Conservation (phyloP, 345 rosid species). For the Citrus cavaleriei region DNA sequence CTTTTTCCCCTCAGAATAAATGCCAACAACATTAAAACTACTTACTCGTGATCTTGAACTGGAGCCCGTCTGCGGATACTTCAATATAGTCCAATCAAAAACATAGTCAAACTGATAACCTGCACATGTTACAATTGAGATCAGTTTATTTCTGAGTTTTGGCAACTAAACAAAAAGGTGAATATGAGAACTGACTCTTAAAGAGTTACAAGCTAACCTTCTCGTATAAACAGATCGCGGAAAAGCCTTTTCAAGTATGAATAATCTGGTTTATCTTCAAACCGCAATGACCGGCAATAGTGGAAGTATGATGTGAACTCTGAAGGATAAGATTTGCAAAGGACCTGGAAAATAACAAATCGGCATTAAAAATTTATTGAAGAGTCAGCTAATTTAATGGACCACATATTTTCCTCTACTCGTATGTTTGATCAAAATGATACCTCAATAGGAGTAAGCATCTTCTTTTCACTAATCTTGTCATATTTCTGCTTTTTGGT, state of each 20-base stretch:
- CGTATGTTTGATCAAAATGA: neutral
- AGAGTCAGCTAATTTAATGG: neutral
- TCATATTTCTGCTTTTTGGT: constrained; percentile 98
- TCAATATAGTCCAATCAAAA: constrained; percentile 91
- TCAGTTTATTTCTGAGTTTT: neutral
- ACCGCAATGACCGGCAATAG: constrained; percentile 87
- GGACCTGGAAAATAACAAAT: constrained; percentile 43
- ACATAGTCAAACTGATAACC: constrained; percentile 92
- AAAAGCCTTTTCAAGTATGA: constrained; percentile 91
- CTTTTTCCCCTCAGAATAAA: neutral
- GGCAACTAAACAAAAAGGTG: neutral
- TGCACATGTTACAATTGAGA: constrained; percentile 28
- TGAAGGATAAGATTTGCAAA: constrained; percentile 83
- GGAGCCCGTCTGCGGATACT: constrained; percentile 78
- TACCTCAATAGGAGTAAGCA: constrained; percentile 91
- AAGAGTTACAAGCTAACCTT: constrained; percentile 43
- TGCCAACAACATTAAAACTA: constrained; percentile 9
- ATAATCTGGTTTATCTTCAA: constrained; percentile 98
- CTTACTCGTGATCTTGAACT: constrained; percentile 78
- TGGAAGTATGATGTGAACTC: constrained; percentile 95
- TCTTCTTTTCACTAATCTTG: constrained; percentile 94
- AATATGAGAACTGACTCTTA: neutral
- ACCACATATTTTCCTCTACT: neutral
- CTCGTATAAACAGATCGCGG: constrained; percentile 88
- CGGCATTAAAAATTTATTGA: neutral